These are phyloP conservation scores for Polysphondylium violaceum DNA, from an alignment of 78 protist species.

Conservation along the genomic window DNA sequence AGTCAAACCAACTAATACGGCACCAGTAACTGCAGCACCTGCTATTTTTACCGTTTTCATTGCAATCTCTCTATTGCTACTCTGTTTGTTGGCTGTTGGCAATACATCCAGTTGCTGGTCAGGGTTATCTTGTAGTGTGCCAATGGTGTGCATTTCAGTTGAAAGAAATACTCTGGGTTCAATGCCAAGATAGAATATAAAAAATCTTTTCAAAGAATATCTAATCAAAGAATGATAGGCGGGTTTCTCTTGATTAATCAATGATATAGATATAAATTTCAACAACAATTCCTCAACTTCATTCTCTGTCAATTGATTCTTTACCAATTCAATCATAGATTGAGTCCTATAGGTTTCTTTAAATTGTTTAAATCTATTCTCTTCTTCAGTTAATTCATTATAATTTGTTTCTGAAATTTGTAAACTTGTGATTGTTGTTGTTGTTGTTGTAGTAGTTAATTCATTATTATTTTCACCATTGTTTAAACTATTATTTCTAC, in stretches of 20 bases:
- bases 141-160: constrained; percentile 64
- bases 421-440: background rate
- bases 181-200: constrained; percentile 52
- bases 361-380: constrained; percentile 21
- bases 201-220: constrained; percentile 35
- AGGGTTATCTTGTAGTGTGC: constrained; percentile 21
- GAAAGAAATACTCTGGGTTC: constrained; percentile 2
- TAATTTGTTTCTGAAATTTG: background rate
- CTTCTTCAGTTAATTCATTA: background rate
- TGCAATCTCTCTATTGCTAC: background rate
- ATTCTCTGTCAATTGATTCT: background rate
- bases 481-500: background rate
- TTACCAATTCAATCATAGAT: constrained; percentile 16
- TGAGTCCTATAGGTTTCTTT: constrained; percentile 31
- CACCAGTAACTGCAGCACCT: constrained; percentile 78
- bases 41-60: constrained; percentile 61
- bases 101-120: background rate
- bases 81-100: background rate
- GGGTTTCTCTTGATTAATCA: constrained; percentile 11
- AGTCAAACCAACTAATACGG: constrained; percentile 45
- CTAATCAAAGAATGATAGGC: constrained; percentile 41
- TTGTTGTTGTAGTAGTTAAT: background rate
- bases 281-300: constrained; percentile 65
- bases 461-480: background rate
- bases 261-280: constrained; percentile 49